These are phyloP conservation scores for Naganishia friedmannii DNA, from an alignment of 768 basidiomycete species.

Conservation along the genomic window DNA sequence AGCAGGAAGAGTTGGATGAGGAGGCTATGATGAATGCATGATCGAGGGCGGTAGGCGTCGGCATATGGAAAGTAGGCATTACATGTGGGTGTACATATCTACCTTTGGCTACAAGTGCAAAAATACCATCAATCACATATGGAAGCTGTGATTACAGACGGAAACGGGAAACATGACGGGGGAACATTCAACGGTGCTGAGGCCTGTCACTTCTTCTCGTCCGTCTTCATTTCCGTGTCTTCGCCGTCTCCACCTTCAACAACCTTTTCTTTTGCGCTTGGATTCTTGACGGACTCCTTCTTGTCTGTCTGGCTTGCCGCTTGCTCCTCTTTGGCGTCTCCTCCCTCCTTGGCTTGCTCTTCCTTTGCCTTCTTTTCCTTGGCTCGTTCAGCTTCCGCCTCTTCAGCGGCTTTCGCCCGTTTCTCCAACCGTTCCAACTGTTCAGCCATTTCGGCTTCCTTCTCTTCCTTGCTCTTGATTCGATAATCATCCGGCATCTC, in stretches of 20 bases:
- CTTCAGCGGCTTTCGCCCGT: constrained; percentile 1
- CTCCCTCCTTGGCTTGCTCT: neutral
- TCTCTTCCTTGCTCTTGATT: constrained; percentile 24
- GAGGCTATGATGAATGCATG: constrained; percentile 27
- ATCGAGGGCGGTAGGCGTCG: no score
- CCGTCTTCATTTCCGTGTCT: constrained; percentile 4
- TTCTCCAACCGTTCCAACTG: constrained; percentile 5
- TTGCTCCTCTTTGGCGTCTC: neutral
- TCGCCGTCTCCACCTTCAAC: neutral
- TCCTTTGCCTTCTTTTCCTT: constrained; percentile 4
- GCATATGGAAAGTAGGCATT: neutral
- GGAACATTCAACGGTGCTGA: neutral
- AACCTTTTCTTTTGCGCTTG: neutral
- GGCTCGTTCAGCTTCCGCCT: neutral
- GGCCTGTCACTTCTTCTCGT: neutral
- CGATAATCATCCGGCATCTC: constrained; percentile 18
- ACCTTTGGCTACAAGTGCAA: neutral
- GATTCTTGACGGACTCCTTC: neutral
- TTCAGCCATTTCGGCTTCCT: constrained; percentile 1
- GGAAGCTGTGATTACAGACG: neutral
- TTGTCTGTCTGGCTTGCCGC: neutral
- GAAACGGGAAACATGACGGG: neutral
- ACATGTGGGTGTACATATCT: neutral
- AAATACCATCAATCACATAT: neutral
- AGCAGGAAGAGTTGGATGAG: constrained; percentile 29